Conservation (phyloP, 2,329 filamentous ascomycete species). For the Gliomastix tumulicola region DNA sequence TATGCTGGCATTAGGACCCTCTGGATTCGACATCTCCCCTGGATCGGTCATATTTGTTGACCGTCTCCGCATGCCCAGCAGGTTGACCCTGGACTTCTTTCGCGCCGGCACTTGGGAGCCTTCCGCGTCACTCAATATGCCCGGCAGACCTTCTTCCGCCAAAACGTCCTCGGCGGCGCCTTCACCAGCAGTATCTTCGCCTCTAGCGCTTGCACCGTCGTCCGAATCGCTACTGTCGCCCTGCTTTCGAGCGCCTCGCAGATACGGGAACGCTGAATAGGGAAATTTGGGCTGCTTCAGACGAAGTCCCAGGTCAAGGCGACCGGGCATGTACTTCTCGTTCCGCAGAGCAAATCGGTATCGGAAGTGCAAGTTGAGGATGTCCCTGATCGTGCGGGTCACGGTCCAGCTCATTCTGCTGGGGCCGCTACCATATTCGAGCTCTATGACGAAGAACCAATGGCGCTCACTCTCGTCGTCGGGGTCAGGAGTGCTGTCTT, state of each 20-base stretch:
- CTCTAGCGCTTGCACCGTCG: conserved; percentile 30
- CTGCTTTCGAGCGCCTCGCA: conserved; percentile 71
- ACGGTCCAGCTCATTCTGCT: conserved; percentile 97
- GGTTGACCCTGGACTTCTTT: conserved; percentile 44
- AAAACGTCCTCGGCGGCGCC: conserved; percentile 31
- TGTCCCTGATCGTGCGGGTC: conserved; percentile 78
- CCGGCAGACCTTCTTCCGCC: conserved; percentile 58
- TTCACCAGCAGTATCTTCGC: conserved; percentile 39
- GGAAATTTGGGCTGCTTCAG: conserved; percentile 88
- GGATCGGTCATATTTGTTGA: conserved; percentile 42
- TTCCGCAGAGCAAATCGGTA: conserved; percentile 85
- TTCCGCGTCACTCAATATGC: conserved; percentile 24
- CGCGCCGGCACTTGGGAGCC: conserved; percentile 22
- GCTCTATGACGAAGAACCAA: conserved; percentile 80
- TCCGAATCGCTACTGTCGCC: conserved; percentile 81
- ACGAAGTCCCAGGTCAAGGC: conserved; percentile 55
- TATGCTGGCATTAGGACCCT: conserved; percentile 38
- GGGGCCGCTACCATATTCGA: conserved; percentile 93
- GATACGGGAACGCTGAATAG: conserved; percentile 79
- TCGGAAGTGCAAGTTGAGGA: conserved; percentile 85
- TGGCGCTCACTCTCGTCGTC: conserved; percentile 59
- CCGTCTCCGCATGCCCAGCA: conserved; percentile 46
- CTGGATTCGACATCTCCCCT: conserved; percentile 33
- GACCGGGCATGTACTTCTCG: conserved; percentile 71
- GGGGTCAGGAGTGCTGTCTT: conserved; percentile 67